Conservation (phyloP, 805 yeast genomes). For the Barnettozyma californica region DNA sequence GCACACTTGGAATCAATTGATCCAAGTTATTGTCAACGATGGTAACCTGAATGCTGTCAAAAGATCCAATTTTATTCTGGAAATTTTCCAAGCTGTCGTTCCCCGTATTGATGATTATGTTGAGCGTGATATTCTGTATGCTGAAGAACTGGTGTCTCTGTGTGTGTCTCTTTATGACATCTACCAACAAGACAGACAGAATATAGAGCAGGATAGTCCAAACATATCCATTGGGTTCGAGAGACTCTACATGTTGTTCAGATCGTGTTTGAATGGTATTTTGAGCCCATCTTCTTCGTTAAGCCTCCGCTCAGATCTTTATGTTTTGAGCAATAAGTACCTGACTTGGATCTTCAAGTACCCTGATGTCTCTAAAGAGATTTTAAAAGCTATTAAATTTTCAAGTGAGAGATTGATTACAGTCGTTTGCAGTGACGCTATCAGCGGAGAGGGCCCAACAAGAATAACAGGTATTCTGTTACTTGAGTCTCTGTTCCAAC, state of each 20-base stretch:
- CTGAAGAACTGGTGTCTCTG: constrained; percentile 73
- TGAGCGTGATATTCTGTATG: constrained; percentile 56
- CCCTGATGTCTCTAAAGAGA: constrained; percentile 38
- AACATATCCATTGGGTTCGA: constrained; percentile 40
- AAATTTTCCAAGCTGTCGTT: constrained; percentile 66
- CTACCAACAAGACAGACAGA: constrained; percentile 45
- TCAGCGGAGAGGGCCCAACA: constrained; percentile 70
- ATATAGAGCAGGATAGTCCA: constrained; percentile 27
- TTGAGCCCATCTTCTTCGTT: constrained; percentile 64
- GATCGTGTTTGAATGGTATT: constrained; percentile 70
- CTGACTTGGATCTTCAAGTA: constrained; percentile 45
- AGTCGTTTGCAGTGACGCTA: constrained; percentile 69
- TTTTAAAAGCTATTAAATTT: constrained; percentile 47
- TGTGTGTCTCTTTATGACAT: constrained; percentile 65
- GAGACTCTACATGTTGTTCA: constrained; percentile 63
- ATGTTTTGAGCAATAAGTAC: constrained; percentile 65
- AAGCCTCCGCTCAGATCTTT: constrained; percentile 69
- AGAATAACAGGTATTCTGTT: constrained; percentile 73
- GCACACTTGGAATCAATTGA: constrained; percentile 79
- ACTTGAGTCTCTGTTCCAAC: constrained; percentile 58
- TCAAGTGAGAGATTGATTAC: constrained; percentile 61
- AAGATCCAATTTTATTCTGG: constrained; percentile 64
- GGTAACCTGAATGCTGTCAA: constrained; percentile 40
- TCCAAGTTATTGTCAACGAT: constrained; percentile 67
- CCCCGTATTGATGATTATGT: constrained; percentile 76